A percentile compares a stretch with the other conserved stretches of the same genome.
Conservation (phyloP, 495 filamentous ascomycete genomes). For the Haplographium delicatum region DNA sequence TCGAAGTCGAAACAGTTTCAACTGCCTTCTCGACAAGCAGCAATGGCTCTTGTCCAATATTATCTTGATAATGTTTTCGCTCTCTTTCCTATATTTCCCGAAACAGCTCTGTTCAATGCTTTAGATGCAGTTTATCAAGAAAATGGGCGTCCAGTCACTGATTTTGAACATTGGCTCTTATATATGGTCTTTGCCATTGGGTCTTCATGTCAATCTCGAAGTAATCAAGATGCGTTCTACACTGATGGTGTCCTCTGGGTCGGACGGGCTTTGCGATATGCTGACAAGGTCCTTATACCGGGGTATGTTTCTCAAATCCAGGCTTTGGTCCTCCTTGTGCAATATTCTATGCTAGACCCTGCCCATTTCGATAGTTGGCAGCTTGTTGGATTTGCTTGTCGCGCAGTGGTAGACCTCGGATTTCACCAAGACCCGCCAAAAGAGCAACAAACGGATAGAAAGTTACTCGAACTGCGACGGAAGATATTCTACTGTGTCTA, state of each 20-base stretch:
- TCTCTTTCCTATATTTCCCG: slow-evolving; percentile 74
- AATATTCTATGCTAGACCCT: slow-evolving; percentile 85
- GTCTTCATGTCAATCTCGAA: slow-evolving; percentile 64
- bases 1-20: slow-evolving; percentile 50
- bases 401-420: slow-evolving; percentile 80
- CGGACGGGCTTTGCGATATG: slow-evolving; percentile 62
- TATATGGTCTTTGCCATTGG: slow-evolving; percentile 85
- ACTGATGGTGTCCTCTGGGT: slow-evolving; percentile 61
- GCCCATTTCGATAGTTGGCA: slow-evolving; percentile 88
- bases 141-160: slow-evolving; percentile 54
- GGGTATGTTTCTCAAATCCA: slow-evolving; percentile 79
- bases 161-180: slow-evolving; percentile 76
- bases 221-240: slow-evolving; percentile 57
- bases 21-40: slow-evolving; percentile 61
- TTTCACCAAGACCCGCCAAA: slow-evolving; percentile 83
- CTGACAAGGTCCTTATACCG: slow-evolving; percentile 75
- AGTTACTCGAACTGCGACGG: slow-evolving; percentile 67
- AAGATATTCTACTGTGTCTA: slow-evolving; percentile 84
- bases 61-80: slow-evolving; percentile 78
- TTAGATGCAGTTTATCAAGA: slow-evolving; percentile 69
- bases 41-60: slow-evolving; percentile 63
- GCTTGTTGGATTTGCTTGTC: slow-evolving; percentile 77
- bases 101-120: slow-evolving; percentile 66
- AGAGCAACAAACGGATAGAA: slow-evolving; percentile 48
- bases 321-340: slow-evolving; percentile 74